Conservation (phyloP, 768 basidiomycete species). For the Fomitopsis serialis region DNA sequence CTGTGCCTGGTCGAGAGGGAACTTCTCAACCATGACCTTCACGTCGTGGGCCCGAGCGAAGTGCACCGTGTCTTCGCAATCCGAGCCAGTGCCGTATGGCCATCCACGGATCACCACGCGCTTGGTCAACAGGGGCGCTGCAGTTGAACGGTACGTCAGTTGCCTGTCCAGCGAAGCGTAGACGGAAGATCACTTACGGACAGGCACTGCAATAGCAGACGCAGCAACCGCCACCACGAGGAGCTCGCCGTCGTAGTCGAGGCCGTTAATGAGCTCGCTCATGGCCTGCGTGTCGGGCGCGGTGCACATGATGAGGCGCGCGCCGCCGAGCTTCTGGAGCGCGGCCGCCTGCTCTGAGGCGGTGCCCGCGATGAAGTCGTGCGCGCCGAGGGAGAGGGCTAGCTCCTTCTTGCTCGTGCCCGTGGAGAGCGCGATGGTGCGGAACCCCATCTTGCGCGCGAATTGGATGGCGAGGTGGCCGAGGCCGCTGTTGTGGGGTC, state of each 20-base stretch:
- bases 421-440: constrained; percentile 29
- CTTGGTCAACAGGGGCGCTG: constrained; percentile 17
- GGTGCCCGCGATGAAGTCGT: constrained; percentile 30
- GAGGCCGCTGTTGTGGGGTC: constrained; percentile 12
- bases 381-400: constrained; percentile 31
- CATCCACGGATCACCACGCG: constrained; percentile 20
- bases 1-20: constrained; percentile 17
- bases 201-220: constrained; percentile 9
- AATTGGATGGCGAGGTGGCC: constrained; percentile 32
- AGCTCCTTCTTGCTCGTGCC: constrained; percentile 25
- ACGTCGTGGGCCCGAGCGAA: constrained; percentile 13
- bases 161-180: not conserved
- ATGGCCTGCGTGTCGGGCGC: constrained; percentile 20
- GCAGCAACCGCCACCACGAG: constrained; percentile 11
- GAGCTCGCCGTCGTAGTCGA: constrained; percentile 17
- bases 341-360: constrained; percentile 20
- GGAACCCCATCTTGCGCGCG: constrained; percentile 30
- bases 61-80: constrained; percentile 12
- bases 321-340: constrained; percentile 31
- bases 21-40: constrained; percentile 17
- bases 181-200: constrained; percentile 4
- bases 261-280: constrained; percentile 13
- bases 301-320: constrained; percentile 29
- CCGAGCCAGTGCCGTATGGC: constrained; percentile 13
- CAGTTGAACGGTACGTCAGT: not conserved